Percentiles rank a stretch among this genome's conserved stretches.
Evolutionary conservation across 345 rosid species (phyloP).

Genomic region (Aethionema arabicum): DNA sequence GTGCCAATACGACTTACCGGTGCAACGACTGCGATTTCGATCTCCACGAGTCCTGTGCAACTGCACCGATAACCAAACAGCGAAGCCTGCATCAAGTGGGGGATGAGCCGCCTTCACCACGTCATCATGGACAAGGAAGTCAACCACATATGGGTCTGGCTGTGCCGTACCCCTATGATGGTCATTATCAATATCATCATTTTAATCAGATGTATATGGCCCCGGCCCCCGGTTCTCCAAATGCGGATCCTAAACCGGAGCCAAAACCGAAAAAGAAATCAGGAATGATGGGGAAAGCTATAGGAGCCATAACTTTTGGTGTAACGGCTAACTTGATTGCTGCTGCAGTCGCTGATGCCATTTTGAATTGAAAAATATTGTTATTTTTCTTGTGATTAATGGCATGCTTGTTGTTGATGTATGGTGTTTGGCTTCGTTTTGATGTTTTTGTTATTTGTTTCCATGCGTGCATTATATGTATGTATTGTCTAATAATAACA

Average conservation of each 20-base stretch:
- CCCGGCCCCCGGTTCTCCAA: conserved; percentile 17
- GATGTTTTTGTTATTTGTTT: background rate
- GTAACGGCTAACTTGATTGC: background rate
- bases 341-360: background rate
- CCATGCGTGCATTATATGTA: background rate
- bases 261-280: conserved; percentile 6
- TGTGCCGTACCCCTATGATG: conserved; percentile 3
- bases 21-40: conserved; percentile 39
- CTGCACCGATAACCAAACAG: conserved; percentile 2
- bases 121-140: conserved; percentile 22
- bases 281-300: background rate
- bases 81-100: conserved; percentile 29
- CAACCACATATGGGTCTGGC: background rate
- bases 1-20: conserved; percentile 29
- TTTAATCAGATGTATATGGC: background rate
- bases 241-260: background rate
- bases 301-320: background rate
- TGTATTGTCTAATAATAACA: conserved; percentile 5
- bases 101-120: conserved; percentile 31
- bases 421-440: background rate
- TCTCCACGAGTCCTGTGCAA: conserved; percentile 47
- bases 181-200: background rate
- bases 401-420: conserved; percentile 1
- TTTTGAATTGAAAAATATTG: background rate
- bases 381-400: background rate